Percentiles rank a stretch among this genome's conserved stretches.
Evolutionary conservation across 2,329 filamentous ascomycete genomes (phyloP).

Genomic region (Escovopsis sp.): DNA sequence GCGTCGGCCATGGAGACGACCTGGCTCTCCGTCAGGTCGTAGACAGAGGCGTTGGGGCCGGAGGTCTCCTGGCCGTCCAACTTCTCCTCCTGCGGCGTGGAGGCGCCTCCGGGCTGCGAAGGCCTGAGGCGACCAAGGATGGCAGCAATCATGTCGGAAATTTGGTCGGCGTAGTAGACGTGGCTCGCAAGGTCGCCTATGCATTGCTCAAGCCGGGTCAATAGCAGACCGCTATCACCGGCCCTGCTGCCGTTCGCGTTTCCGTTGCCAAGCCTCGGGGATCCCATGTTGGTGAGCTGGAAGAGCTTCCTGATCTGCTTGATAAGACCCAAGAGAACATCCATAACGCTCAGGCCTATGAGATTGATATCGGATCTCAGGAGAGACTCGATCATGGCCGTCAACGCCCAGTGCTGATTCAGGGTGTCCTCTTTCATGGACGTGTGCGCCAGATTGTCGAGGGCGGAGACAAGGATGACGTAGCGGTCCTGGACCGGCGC

Average conservation of each 20-base stretch:
- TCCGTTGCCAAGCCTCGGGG: slow-evolving; percentile 19
- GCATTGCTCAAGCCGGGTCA: slow-evolving; percentile 60
- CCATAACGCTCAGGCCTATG: slow-evolving; percentile 92
- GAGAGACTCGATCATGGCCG: slow-evolving; percentile 66
- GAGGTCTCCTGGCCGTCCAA: slow-evolving; percentile 20
- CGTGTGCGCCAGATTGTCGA: slow-evolving; percentile 58
- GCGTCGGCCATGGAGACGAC: slow-evolving; percentile 28
- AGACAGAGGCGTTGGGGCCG: slow-evolving; percentile 14
- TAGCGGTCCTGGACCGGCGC: slow-evolving; percentile 90
- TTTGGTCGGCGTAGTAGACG: slow-evolving; percentile 92
- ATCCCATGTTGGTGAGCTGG: slow-evolving; percentile 37
- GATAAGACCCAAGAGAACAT: slow-evolving; percentile 72
- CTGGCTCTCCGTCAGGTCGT: slow-evolving; percentile 29
- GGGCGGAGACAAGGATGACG: slow-evolving; percentile 66
- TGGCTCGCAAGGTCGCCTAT: slow-evolving; percentile 88
- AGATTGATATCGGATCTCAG: slow-evolving; percentile 81
- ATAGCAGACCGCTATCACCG: slow-evolving; percentile 44
- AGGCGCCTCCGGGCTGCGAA: slow-evolving; percentile 26
- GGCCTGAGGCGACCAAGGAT: slow-evolving; percentile 69
- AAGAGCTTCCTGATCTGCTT: slow-evolving; percentile 69
- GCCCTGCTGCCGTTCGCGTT: slow-evolving; percentile 18
- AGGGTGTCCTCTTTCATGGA: slow-evolving; percentile 57
- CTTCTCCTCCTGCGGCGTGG: slow-evolving; percentile 33
- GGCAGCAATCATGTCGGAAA: slow-evolving; percentile 80
- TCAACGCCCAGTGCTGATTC: slow-evolving; percentile 57